Conservation (phyloP, 2,329 filamentous ascomycete genomes). For the Simplicillium sp. region DNA sequence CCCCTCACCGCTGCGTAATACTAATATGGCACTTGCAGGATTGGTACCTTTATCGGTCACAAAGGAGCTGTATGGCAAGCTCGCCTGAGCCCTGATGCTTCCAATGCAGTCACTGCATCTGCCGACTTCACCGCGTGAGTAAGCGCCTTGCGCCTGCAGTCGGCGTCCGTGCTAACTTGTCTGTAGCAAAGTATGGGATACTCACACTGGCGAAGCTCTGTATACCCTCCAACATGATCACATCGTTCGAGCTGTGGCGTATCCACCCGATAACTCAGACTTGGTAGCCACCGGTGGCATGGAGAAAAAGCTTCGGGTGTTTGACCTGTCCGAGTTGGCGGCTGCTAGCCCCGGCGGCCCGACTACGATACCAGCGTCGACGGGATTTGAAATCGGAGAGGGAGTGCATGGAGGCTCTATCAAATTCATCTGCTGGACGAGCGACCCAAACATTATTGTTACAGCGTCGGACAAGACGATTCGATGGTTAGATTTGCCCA, state of each 20-base stretch:
- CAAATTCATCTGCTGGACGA: constrained; percentile 93
- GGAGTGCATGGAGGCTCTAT: constrained; percentile 80
- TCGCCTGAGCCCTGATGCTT: constrained; percentile 77
- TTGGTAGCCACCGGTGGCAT: constrained; percentile 87
- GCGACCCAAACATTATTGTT: constrained; percentile 77
- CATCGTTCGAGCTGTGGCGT: constrained; percentile 89
- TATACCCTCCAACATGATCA: constrained; percentile 86
- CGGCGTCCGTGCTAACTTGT: constrained; percentile 16
- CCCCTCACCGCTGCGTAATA: not conserved
- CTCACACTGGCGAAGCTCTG: constrained; percentile 82
- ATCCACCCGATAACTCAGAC: constrained; percentile 71
- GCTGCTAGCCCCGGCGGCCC: constrained; percentile 27
- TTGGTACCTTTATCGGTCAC: constrained; percentile 95
- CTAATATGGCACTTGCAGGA: constrained; percentile 59
- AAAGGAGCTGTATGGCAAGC: constrained; percentile 98
- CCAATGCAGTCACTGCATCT: constrained; percentile 82
- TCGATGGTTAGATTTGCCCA: constrained; percentile 87
- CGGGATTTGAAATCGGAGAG: constrained; percentile 76
- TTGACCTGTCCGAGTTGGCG: constrained; percentile 63
- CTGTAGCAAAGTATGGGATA: constrained; percentile 91
- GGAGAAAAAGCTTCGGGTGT: constrained; percentile 94
- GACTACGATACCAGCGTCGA: constrained; percentile 46
- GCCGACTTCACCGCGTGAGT: constrained; percentile 90
- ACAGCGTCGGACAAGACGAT: constrained; percentile 89
- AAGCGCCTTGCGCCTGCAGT: not conserved